Evolutionary conservation across 148 eudicot genomes (phyloP), one percentile per base, ranked within the genome.

Genomic region (Rhododendron molle): DNA sequence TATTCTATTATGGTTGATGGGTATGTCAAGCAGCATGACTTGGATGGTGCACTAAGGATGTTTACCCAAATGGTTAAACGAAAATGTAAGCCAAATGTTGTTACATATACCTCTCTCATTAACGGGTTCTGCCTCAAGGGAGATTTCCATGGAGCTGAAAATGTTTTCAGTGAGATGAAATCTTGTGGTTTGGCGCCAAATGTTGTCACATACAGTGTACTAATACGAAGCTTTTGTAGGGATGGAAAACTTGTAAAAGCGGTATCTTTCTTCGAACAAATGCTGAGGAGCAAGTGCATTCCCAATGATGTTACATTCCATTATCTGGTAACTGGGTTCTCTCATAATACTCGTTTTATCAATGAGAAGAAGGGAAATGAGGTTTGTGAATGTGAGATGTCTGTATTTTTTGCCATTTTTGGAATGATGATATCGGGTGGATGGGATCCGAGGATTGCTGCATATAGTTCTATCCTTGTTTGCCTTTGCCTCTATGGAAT

Each of bases 1-100:
- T 97, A 92, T 89, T 96, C 99, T 16, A 97, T 98, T 5, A 85
- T 95, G 80, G 92, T 96, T 44, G 95, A 96, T 89, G 99, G 99
- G 43, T 92, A 90, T 86, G 87, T 92, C 78, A 96, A 96, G 92
- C 95, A 93, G 86, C 91, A 91, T 82, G 92, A 95, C 87, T 81
- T 95, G 89, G 79, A 52, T 82, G 89, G 89, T 85, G 98, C 99
- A 82, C 86, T 94, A 67, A 83, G 47, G 84, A 85, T 90, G 49
- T 92, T 96, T 72, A 76, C 76, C 72, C 92, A 87, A 85, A 94
- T 92, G 94, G 82, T 91, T 34, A 92, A 86, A 85, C 92, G 86
- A 85, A 93, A 92, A 76, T 85, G 86, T 88, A 90, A 88, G 89
- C 94, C 95, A 87, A 96, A 96, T 92, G 94, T 95, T 32, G 96